Percentiles rank a stretch among this genome's conserved stretches.
Evolutionary conservation across 345 rosid species (phyloP).

Genomic region (Hypericum androsaemum): DNA sequence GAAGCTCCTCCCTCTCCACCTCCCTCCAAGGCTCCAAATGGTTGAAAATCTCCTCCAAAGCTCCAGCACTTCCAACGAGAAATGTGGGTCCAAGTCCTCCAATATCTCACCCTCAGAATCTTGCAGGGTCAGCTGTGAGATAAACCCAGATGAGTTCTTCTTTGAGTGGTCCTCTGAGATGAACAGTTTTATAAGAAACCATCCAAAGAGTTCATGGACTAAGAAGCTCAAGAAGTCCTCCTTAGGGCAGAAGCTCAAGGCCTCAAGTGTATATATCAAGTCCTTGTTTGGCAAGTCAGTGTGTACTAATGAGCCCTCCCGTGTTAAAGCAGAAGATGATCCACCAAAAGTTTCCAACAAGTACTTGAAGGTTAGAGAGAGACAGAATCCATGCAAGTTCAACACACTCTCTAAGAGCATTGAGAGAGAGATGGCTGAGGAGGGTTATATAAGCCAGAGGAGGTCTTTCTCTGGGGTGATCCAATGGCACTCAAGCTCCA

Average conservation of each 20-base stretch:
- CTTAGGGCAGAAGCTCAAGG: conserved; percentile 53
- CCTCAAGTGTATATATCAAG: conserved; percentile 55
- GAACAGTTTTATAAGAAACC: conserved; percentile 25
- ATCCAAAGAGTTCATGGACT: conserved; percentile 32
- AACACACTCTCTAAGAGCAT: conserved; percentile 18
- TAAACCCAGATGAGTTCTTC: conserved; percentile 45
- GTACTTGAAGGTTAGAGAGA: no score
- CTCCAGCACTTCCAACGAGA: conserved; percentile 6
- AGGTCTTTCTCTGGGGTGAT: conserved; percentile 81
- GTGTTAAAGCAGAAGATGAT: conserved; percentile 20
- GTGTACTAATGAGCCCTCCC: conserved; percentile 36
- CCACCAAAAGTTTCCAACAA: no score
- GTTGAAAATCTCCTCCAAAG: not conserved
- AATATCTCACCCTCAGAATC: conserved; percentile 45
- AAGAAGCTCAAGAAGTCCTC: conserved; percentile 48
- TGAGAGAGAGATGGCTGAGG: conserved; percentile 31
- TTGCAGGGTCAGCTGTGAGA: conserved; percentile 46
- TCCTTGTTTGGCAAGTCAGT: conserved; percentile 52
- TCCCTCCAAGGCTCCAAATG: not conserved
- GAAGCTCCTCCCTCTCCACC: conserved; percentile 3
- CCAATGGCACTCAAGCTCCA: conserved; percentile 42
- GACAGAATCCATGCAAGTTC: no score
- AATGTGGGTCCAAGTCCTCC: conserved; percentile 16
- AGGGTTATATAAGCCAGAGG: conserved; percentile 34
- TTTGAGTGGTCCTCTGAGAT: conserved; percentile 51